Evolutionary conservation across 768 basidiomycete genomes (phyloP).

Genomic region (Tephrocybe rancida): DNA sequence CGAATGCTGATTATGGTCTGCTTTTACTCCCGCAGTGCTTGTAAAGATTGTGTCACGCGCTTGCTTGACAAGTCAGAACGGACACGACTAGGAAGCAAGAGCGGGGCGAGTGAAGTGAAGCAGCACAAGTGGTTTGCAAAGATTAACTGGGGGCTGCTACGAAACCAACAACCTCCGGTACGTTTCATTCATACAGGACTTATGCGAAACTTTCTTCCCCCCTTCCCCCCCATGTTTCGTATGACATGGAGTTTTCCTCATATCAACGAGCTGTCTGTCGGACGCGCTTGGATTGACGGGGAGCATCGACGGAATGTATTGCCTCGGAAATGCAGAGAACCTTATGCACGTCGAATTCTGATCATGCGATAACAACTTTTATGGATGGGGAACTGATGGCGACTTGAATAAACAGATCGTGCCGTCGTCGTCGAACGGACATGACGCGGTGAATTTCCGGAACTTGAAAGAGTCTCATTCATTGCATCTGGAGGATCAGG

Average conservation of each 20-base stretch:
- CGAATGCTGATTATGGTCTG: constrained; percentile 17
- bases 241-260: constrained; percentile 5
- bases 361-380: neutral
- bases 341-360: constrained; percentile 4
- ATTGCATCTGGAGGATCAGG: constrained; percentile 82
- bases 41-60: constrained; percentile 86
- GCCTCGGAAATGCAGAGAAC: constrained; percentile 5
- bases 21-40: constrained; percentile 52
- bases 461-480: constrained; percentile 89
- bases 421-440: constrained; percentile 73
- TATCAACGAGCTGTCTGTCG: constrained; percentile 10
- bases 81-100: constrained; percentile 85
- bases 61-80: constrained; percentile 92
- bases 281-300: constrained; percentile 8
- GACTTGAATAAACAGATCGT: constrained; percentile 61
- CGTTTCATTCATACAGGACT: constrained; percentile 30
- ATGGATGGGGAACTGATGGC: constrained; percentile 20
- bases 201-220: neutral
- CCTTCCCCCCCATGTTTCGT: neutral
- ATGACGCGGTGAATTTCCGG: constrained; percentile 89
- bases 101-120: constrained; percentile 98
- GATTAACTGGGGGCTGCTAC: constrained; percentile 94
- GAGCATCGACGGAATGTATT: neutral
- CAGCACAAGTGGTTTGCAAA: constrained; percentile 98
- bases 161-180: constrained; percentile 93